Base-by-base conservation (phyloP, 1,284 basidiomycete genomes). In the Puccinia novopanici region DNA sequence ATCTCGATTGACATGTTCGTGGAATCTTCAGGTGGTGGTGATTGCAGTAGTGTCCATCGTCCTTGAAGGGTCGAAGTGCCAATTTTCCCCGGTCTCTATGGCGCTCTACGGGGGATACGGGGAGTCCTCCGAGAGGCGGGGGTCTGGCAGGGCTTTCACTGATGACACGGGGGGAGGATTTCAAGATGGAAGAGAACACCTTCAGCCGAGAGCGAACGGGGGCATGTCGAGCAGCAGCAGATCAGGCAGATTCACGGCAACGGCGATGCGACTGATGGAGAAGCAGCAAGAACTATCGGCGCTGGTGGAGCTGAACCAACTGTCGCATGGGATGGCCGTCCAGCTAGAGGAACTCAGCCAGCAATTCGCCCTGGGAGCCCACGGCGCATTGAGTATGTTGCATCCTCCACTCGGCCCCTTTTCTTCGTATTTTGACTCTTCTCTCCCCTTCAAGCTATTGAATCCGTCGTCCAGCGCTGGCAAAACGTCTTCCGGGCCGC, bases 1-100 rank as follows among this genome's bases (percentile, higher is more conserved):
- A 90, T 86, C 82, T 89, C 89, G 79, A 90, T 83, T 22, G 87
- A 88, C 88, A 88, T 88, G 45, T 42, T 50, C 30, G 65, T 48
- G 30, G 34, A 34, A 34, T 34, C 34, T 4, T 34, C 34, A 34
- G 34, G 34, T 34, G 34, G n/a, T n/a, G n/a, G 34, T 34, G 34
- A 34, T 34, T 34, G 34, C n/a, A n/a, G n/a, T n/a, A n/a, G n/a
- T n/a, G n/a, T n/a, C n/a, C n/a, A n/a, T n/a, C n/a, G n/a, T n/a
- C n/a, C n/a, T n/a, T n/a, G n/a, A n/a, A n/a, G n/a, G n/a, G n/a
- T n/a, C n/a, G n/a, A n/a, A n/a, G n/a, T n/a, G n/a, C n/a, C n/a
- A n/a, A n/a, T n/a, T n/a, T n/a, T n/a, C n/a, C n/a, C n/a, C n/a
- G n/a, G n/a, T n/a, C n/a, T n/a, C n/a, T n/a, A n/a, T n/a, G n/a